phyloP scores from a whole-genome alignment of 2,329 filamentous ascomycete species.

The Epichloe amarillans region DNA sequence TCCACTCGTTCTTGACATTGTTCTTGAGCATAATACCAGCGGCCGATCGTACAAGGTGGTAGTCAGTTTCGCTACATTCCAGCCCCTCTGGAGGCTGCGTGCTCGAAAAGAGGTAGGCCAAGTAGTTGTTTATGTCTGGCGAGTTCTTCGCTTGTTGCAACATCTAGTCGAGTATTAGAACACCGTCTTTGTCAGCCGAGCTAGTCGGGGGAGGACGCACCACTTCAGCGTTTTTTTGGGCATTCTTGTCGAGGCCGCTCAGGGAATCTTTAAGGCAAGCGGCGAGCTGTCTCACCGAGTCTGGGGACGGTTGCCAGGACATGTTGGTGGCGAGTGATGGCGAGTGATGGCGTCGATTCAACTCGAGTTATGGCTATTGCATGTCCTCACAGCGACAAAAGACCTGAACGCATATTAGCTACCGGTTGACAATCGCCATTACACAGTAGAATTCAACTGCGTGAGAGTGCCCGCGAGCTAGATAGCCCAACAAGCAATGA shows the following conservation, averaged over 20 bases:
- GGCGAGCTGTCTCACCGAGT: constrained; percentile 79
- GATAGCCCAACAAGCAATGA: not conserved
- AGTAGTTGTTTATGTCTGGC: constrained; percentile 94
- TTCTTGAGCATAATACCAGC: constrained; percentile 95
- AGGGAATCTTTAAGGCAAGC: constrained; percentile 85
- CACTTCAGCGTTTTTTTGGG: constrained; percentile 79
- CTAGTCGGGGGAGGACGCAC: constrained; percentile 36
- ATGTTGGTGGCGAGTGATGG: constrained; percentile 33
- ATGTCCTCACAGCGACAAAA: not conserved
- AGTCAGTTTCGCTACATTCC: constrained; percentile 44
- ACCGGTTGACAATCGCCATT: not conserved
- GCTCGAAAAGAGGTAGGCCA: constrained; percentile 78
- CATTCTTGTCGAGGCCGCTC: constrained; percentile 64
- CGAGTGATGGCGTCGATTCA: not conserved
- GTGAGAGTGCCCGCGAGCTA: not conserved
- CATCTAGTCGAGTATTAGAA: constrained; percentile 48
- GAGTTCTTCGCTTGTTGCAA: constrained; percentile 76
- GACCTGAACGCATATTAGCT: not conserved
- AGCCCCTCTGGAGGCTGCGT: constrained; percentile 47
- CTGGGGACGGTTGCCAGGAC: constrained; percentile 85
- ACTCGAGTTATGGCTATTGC: not conserved
- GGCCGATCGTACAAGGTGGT: constrained; percentile 69
- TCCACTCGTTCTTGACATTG: constrained; percentile 65
- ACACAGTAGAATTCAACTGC: not conserved
- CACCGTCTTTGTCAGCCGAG: not conserved